These are phyloP conservation scores for Chalciporus chontae DNA, from an alignment of 768 basidiomycete species.

Conservation along the genomic window DNA sequence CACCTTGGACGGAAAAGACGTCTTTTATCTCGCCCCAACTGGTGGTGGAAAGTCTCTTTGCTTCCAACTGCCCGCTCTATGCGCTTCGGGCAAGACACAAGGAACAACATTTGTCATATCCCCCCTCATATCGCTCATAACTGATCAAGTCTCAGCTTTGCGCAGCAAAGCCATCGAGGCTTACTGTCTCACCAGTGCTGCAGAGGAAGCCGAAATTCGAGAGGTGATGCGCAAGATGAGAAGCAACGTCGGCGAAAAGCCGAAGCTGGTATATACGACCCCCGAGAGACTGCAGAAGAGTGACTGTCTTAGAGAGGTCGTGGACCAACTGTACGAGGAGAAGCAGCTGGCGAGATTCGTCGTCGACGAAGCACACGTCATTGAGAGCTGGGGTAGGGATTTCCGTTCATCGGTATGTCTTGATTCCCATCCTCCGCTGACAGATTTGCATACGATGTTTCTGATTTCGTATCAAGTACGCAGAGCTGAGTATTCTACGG, in stretches of 20 bases:
- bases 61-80: slow-evolving; percentile 88
- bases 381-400: slow-evolving; percentile 91
- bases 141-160: slow-evolving; percentile 79
- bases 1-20: slow-evolving; percentile 76
- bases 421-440: not conserved
- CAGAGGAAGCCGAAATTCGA: slow-evolving; percentile 36
- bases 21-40: slow-evolving; percentile 95
- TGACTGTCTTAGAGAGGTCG: slow-evolving; percentile 46
- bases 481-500: slow-evolving; percentile 63
- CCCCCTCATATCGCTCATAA: slow-evolving; percentile 85
- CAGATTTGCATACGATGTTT: not conserved
- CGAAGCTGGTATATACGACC: slow-evolving; percentile 80
- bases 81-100: slow-evolving; percentile 60
- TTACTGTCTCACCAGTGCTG: slow-evolving; percentile 63
- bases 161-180: slow-evolving; percentile 63
- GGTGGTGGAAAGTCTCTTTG: slow-evolving; percentile 90
- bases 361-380: slow-evolving; percentile 95
- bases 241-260: slow-evolving; percentile 38
- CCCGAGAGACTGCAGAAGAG: slow-evolving; percentile 84
- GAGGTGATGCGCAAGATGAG: slow-evolving; percentile 43
- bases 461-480: slow-evolving; percentile 49
- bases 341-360: slow-evolving; percentile 81
- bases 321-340: slow-evolving; percentile 54
- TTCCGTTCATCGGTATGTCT: slow-evolving; percentile 75
- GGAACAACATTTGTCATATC: slow-evolving; percentile 90